A percentile compares a stretch with the other conserved stretches of the same genome.
These are phyloP conservation scores for Zostera marina DNA, from an alignment of 116 monocot genomes.

Conservation along the genomic window DNA sequence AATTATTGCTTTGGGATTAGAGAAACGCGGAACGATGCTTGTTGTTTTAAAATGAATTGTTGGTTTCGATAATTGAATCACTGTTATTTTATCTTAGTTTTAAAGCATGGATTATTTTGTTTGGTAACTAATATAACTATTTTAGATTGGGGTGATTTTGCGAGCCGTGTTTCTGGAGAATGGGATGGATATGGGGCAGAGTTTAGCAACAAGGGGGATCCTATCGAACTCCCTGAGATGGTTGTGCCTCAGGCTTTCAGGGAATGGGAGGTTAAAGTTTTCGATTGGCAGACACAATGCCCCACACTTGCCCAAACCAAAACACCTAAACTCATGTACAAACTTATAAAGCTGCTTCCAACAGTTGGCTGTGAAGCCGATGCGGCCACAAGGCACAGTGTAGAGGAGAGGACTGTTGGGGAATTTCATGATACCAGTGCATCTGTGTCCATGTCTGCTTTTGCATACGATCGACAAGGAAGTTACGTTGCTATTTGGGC, in stretches of 20 bases:
- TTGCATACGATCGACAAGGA: constrained; percentile 41
- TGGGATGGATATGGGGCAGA: constrained; percentile 91
- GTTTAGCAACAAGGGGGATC: constrained; percentile 43
- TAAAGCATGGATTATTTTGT: too few species aligned
- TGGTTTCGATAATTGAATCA: too few species aligned
- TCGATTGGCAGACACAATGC: constrained; percentile 97
- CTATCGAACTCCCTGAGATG: constrained; percentile 69
- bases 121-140: neutral
- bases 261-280: constrained; percentile 73
- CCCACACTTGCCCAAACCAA: constrained; percentile 56
- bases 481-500: constrained; percentile 50
- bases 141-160: constrained; percentile 56
- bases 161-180: constrained; percentile 67
- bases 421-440: constrained; percentile 6
- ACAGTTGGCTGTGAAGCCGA: constrained; percentile 96
- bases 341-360: constrained; percentile 68
- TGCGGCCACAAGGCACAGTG: constrained; percentile 64
- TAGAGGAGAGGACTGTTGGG: constrained; percentile 31
- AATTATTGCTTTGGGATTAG: too few species aligned
- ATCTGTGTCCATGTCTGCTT: constrained; percentile 9
- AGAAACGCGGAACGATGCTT: too few species aligned
- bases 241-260: constrained; percentile 80
- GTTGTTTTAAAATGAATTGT: too few species aligned
- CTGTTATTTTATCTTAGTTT: too few species aligned
- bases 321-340: constrained; percentile 30